A percentile compares a stretch with the other conserved stretches of the same genome.
Evolutionary conservation across 2,329 filamentous ascomycete species (phyloP).

Genomic region (Aspergillus pseudotamarii): DNA sequence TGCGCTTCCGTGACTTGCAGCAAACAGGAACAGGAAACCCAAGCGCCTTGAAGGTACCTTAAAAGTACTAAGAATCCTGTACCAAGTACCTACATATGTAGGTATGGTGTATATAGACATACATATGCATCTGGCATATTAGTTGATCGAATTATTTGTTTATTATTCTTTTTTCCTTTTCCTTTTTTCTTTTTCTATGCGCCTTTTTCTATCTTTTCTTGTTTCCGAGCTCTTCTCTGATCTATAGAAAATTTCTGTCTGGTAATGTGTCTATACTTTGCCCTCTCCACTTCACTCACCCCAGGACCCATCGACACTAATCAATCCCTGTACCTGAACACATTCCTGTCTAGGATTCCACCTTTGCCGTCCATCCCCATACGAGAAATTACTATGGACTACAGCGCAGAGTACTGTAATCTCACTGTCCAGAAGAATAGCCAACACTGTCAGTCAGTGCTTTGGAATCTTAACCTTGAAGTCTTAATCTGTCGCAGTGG

Average conservation of each 20-base stretch:
- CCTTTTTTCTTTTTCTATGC: neutral
- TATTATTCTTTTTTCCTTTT: neutral
- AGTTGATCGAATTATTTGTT: neutral
- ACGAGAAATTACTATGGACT: neutral
- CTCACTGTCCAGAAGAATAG: neutral
- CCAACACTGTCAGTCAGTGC: neutral
- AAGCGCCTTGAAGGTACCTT: neutral
- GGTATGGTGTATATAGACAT: neutral
- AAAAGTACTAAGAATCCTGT: neutral
- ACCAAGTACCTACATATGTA: neutral
- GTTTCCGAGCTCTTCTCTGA: neutral
- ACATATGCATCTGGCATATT: neutral
- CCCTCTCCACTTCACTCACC: neutral
- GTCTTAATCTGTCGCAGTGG: neutral
- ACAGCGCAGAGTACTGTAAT: neutral
- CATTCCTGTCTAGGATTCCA: neutral
- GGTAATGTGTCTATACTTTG: neutral
- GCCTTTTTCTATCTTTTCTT: too few relatives aligned
- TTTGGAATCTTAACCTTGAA: neutral
- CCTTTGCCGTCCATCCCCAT: neutral
- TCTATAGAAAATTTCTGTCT: neutral
- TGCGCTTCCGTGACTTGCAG: constrained; percentile 6
- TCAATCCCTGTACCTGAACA: constrained; percentile 8
- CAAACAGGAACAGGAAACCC: constrained; percentile 3
- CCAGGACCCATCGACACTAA: constrained; percentile 3